phyloP scores from a whole-genome alignment of 345 rosid species.

The Pistacia integerrima region DNA sequence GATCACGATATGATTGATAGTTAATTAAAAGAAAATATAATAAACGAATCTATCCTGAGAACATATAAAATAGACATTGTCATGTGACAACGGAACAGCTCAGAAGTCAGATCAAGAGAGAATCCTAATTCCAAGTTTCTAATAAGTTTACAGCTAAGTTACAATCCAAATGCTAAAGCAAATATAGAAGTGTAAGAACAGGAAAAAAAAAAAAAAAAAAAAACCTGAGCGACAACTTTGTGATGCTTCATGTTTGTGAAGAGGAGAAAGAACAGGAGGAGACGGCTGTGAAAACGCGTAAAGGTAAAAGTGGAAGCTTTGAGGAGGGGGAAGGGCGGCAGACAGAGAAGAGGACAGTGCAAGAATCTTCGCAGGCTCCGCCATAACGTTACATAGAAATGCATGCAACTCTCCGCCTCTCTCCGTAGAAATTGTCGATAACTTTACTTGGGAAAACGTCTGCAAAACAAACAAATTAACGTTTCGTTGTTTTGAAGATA shows the following conservation, averaged over 20 bases:
- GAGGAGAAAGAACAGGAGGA: not conserved
- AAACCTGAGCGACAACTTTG: conserved; percentile 6
- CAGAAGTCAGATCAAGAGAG: no score
- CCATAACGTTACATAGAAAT: not conserved
- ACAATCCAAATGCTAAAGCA: not conserved
- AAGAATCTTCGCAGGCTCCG: conserved; percentile 13
- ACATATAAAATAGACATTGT: no score
- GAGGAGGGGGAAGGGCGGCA: conserved; percentile 8
- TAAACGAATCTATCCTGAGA: no score
- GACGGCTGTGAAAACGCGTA: not conserved
- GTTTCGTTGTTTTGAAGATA: not conserved
- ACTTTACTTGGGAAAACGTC: no score
- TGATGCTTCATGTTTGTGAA: conserved; percentile 13
- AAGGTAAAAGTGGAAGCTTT: not conserved
- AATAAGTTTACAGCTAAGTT: no score
- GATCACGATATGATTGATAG: no score
- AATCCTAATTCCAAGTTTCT: no score
- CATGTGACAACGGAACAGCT: no score
- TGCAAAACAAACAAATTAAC: not conserved
- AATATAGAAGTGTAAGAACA: not conserved
- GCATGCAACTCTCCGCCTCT: not conserved
- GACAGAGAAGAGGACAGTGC: not conserved
- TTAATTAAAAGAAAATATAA: no score
- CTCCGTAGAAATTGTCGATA: not conserved
- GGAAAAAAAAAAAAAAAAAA: no score